Conservation (phyloP, 257 asterid genomes). For the Primulina tabacum region DNA sequence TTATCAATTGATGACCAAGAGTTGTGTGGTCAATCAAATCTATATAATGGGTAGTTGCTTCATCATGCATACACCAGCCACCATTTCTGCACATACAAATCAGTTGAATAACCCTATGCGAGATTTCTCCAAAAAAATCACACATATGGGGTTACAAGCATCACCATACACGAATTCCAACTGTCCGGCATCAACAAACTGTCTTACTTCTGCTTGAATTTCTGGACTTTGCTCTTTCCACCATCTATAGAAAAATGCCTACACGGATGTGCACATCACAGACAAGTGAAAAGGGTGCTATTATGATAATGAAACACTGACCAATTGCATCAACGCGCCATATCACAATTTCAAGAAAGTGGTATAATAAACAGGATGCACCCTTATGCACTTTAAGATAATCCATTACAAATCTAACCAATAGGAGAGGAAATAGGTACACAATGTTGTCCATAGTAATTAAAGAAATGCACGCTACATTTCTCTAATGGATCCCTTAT, state of each 20-base stretch:
- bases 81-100: conserved; percentile 58
- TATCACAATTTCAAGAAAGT: background rate
- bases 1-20: conserved; percentile 68
- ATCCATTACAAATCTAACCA: background rate
- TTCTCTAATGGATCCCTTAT: background rate
- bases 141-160: background rate
- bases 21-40: conserved; percentile 98
- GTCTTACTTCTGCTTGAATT: conserved; percentile 47
- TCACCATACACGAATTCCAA: conserved; percentile 78
- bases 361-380: background rate
- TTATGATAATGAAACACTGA: background rate
- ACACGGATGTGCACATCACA: conserved; percentile 16
- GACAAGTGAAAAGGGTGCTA: conserved; percentile 17
- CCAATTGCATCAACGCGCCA: conserved; percentile 9
- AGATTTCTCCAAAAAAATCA: background rate
- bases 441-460: background rate
- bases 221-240: conserved; percentile 68
- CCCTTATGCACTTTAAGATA: background rate
- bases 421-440: background rate
- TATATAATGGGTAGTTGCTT: conserved; percentile 73
- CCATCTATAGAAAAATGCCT: conserved; percentile 92
- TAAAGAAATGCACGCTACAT: background rate
- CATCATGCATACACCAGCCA: conserved; percentile 98
- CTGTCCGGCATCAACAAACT: conserved; percentile 66
- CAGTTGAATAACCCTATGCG: background rate